Evolutionary conservation across 1,139 yeast species (phyloP).

Genomic region (Saccharomycopsis hybrid): DNA sequence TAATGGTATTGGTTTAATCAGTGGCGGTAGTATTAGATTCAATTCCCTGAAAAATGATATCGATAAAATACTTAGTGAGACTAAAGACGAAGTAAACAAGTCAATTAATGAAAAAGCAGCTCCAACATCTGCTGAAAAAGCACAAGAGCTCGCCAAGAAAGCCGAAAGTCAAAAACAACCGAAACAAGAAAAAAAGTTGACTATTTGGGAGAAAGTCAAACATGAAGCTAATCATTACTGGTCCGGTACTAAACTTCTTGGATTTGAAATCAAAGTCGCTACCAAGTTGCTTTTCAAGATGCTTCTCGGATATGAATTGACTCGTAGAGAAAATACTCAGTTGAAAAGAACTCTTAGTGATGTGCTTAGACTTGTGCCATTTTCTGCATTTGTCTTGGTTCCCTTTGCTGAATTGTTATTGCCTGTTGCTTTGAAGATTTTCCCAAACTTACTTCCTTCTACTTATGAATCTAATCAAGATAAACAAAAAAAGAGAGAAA

Average conservation of each 20-base stretch:
- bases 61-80: no score
- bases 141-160: not conserved
- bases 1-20: no score
- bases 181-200: constrained; percentile 28
- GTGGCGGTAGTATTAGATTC: no score
- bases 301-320: constrained; percentile 85
- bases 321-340: constrained; percentile 87
- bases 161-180: not conserved
- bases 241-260: constrained; percentile 92
- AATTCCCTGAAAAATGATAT: no score
- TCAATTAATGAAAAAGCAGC: not conserved
- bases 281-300: constrained; percentile 75
- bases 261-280: constrained; percentile 82
- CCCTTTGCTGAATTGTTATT: constrained; percentile 93
- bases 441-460: constrained; percentile 91
- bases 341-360: constrained; percentile 84
- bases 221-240: constrained; percentile 90
- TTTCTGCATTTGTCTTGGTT: constrained; percentile 79
- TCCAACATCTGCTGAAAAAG: not conserved
- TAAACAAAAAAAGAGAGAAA: constrained; percentile 61
- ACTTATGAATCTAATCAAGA: constrained; percentile 81
- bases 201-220: constrained; percentile 83
- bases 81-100: not conserved
- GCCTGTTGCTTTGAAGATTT: constrained; percentile 82
- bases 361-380: constrained; percentile 83